phyloP scores from a whole-genome alignment of 1,284 basidiomycete genomes.

The Sanghuangporus sanghuang region DNA sequence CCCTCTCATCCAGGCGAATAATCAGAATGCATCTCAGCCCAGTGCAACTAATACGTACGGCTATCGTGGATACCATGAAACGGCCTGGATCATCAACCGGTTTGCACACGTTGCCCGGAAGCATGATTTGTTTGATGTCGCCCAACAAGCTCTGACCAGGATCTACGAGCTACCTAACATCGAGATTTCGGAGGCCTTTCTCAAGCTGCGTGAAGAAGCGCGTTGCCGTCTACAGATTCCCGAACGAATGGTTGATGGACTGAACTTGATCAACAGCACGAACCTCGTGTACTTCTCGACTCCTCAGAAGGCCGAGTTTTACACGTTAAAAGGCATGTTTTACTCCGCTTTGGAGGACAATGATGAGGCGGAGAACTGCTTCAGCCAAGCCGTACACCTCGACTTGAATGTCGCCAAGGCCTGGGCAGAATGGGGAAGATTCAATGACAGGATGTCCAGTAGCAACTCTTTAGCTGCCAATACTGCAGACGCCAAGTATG shows the following conservation, averaged over 20 bases:
- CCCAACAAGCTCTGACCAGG: slow-evolving; percentile 91
- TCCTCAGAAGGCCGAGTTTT: slow-evolving; percentile 96
- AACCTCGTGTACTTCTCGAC: slow-evolving; percentile 98
- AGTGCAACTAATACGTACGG: slow-evolving; percentile 82
- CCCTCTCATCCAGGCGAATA: slow-evolving; percentile 69
- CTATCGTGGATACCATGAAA: slow-evolving; percentile 99
- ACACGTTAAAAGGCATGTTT: slow-evolving; percentile 99
- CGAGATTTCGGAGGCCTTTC: slow-evolving; percentile 99
- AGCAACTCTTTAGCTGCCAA: slow-evolving; percentile 59
- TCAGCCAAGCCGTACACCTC: slow-evolving; percentile 93
- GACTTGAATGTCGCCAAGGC: slow-evolving; percentile 95
- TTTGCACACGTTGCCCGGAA: slow-evolving; percentile 99
- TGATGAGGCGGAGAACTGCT: slow-evolving; percentile 91
- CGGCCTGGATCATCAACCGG: slow-evolving; percentile 99
- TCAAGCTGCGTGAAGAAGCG: slow-evolving; percentile 99
- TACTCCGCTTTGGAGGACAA: slow-evolving; percentile 83
- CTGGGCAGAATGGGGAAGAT: slow-evolving; percentile 98
- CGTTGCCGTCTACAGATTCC: slow-evolving; percentile 97
- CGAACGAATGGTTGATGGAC: slow-evolving; percentile 87
- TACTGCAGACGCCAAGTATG: slow-evolving; percentile 46
- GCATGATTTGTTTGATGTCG: slow-evolving; percentile 94
- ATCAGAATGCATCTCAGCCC: slow-evolving; percentile 43
- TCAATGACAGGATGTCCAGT: slow-evolving; percentile 91
- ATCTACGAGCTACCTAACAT: slow-evolving; percentile 99
- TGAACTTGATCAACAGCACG: slow-evolving; percentile 99